A percentile compares a stretch with the other conserved stretches of the same genome.
Evolutionary conservation across 148 eudicot species (phyloP).

Genomic region (Rhododendron griersonianum): DNA sequence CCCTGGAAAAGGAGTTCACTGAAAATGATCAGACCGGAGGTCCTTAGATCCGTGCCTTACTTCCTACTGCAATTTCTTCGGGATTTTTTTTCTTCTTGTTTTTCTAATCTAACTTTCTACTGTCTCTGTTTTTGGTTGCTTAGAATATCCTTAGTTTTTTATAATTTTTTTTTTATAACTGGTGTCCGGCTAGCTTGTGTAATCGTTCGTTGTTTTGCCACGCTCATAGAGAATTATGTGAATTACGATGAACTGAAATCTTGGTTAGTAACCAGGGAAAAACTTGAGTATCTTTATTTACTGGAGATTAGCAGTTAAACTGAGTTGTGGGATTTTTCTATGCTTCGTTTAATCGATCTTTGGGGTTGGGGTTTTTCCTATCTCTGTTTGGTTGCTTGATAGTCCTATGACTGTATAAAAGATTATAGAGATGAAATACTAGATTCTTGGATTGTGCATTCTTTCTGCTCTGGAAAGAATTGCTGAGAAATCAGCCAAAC

Average conservation of each 20-base stretch:
- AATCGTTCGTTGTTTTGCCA: too few species aligned
- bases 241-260: background rate
- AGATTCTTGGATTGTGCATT: background rate
- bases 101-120: constrained; percentile 11
- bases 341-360: background rate
- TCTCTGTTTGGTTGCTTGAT: constrained; percentile 2
- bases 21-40: constrained; percentile 65
- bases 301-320: background rate
- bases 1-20: constrained; percentile 61
- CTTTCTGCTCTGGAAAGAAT: background rate
- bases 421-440: background rate
- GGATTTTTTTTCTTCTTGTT: background rate
- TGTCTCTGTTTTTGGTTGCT: background rate
- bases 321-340: background rate
- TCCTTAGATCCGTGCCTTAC: constrained; percentile 32
- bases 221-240: background rate
- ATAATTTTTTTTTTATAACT: too few species aligned
- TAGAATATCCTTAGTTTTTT: too few species aligned
- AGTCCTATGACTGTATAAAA: background rate
- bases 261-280: background rate
- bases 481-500: background rate
- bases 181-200: too few species aligned
- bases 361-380: background rate
- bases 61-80: background rate
- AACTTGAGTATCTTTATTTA: background rate